phyloP scores from a whole-genome alignment of 1,139 yeast species.

The Saccharomyces uvarum region DNA sequence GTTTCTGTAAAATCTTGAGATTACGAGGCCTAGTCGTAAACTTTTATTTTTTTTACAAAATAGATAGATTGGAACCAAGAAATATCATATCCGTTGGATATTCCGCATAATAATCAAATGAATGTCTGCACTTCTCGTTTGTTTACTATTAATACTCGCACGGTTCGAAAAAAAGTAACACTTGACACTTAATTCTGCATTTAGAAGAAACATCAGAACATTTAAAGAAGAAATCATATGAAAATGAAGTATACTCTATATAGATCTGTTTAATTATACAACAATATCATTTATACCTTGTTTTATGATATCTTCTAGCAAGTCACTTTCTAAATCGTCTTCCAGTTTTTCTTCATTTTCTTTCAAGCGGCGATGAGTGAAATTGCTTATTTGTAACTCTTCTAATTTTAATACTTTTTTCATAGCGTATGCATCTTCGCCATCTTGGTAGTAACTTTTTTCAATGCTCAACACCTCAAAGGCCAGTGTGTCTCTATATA shows the following conservation, averaged over 20 bases:
- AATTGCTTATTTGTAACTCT: conserved; percentile 51
- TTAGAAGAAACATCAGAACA: neutral
- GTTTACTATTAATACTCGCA: neutral
- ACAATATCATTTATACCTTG: conserved; percentile 22
- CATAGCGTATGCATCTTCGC: conserved; percentile 99
- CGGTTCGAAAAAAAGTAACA: neutral
- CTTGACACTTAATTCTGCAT: neutral
- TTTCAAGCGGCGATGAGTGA: conserved; percentile 32
- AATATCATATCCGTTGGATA: neutral
- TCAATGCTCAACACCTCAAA: conserved; percentile 80
- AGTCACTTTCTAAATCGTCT: conserved; percentile 46
- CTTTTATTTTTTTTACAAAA: neutral
- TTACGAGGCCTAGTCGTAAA: neutral
- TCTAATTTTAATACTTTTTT: conserved; percentile 54
- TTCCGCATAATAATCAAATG: neutral
- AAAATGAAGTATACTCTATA: neutral
- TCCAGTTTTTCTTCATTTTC: conserved; percentile 33
- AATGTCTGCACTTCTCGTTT: neutral
- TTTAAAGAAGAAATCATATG: neutral
- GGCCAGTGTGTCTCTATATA: conserved; percentile 76
- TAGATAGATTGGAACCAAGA: neutral
- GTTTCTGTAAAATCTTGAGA: neutral
- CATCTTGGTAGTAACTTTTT: conserved; percentile 86
- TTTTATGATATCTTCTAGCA: conserved; percentile 33
- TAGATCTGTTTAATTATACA: conserved; percentile 10